phyloP scores from a whole-genome alignment of 495 filamentous ascomycete genomes.

The Aspergillus heteromorphus region DNA sequence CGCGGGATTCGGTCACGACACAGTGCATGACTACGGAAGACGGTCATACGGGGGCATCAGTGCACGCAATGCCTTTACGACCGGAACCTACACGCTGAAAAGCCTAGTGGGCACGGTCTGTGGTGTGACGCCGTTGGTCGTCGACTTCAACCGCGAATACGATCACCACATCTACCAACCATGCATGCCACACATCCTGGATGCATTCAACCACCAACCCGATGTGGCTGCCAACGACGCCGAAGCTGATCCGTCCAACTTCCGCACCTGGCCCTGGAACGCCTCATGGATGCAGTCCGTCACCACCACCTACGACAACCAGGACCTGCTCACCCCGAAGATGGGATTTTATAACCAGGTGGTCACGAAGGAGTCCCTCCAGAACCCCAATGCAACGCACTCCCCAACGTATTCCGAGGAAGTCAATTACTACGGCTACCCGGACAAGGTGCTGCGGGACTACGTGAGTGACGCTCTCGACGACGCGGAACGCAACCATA shows the following conservation, averaged over 20 bases:
- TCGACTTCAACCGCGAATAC: slow-evolving; percentile 46
- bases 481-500: slow-evolving; percentile 35
- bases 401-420: slow-evolving; percentile 31
- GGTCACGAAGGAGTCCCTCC: slow-evolving; percentile 37
- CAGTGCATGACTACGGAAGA: slow-evolving; percentile 2
- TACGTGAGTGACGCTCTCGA: slow-evolving; percentile 46
- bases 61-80: slow-evolving; percentile 37
- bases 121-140: slow-evolving; percentile 41
- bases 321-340: slow-evolving; percentile 32
- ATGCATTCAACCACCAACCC: slow-evolving; percentile 31
- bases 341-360: slow-evolving; percentile 35
- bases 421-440: slow-evolving; percentile 48
- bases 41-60: slow-evolving; percentile 36
- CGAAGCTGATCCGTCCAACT: slow-evolving; percentile 21
- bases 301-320: slow-evolving; percentile 43
- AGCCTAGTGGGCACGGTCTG: slow-evolving; percentile 43
- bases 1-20: slow-evolving; percentile 30
- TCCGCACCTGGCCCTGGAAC: slow-evolving; percentile 36
- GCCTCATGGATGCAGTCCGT: slow-evolving; percentile 47
- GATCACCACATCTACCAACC: slow-evolving; percentile 46
- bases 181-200: slow-evolving; percentile 41
- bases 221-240: slow-evolving; percentile 8
- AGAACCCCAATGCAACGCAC: slow-evolving; percentile 31
- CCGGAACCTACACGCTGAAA: slow-evolving; percentile 46
- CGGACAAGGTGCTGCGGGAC: slow-evolving; percentile 38